Evolutionary conservation across 805 yeast genomes (phyloP), one percentile per base, ranked within the genome.

Genomic region (Schwanniomyces polymorphus): DNA sequence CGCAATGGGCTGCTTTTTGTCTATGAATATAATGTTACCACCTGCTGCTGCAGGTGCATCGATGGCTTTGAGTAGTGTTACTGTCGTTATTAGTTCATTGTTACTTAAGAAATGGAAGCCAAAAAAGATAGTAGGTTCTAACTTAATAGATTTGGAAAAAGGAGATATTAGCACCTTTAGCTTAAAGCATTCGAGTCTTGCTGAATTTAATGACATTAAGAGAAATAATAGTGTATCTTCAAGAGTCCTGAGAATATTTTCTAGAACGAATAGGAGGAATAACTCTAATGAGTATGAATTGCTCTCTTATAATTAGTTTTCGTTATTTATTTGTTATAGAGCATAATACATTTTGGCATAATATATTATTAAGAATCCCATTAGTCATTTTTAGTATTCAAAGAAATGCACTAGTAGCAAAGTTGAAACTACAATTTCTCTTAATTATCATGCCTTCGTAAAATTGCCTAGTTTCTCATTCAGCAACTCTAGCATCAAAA

Each of bases 41-140:
- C 99, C 98, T 2, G 84, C 89, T 62, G 80, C 89, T 60, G 98
- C 98, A 0, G 90, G 94, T 37, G 80, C 84, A 11, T 87, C 97
- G 1, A 94, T 94, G 98, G 96, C 97, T 0, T 75, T 90, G 57
- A 88, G 97, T 53, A 88, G 97, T 1, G 84, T 90, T 2, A 87
- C 96, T 56, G 98, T 92, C 18, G 91, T 94, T 25, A 57, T 85
- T 40, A 87, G 88, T 51, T 90, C 97, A 0, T 71, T 92, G 49
- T 63, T 82, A 57, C 72, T 92, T 56, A 87, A 86, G 60, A 68
- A 70, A 41, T 90, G 92, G 91, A 75, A 57, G 29, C 63, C 72
- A 1, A 74, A 73, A 12, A 56, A 45, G 38, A 42, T 42, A 11
- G 53, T 54, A 9, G 43, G 41, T 7, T 41, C 58, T 25, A 52